A percentile compares a stretch with the other conserved stretches of the same genome.
These are phyloP conservation scores for Bothriochloa decipiens DNA, from an alignment of 176 grass and related monocot genomes.

Conservation along the genomic window DNA sequence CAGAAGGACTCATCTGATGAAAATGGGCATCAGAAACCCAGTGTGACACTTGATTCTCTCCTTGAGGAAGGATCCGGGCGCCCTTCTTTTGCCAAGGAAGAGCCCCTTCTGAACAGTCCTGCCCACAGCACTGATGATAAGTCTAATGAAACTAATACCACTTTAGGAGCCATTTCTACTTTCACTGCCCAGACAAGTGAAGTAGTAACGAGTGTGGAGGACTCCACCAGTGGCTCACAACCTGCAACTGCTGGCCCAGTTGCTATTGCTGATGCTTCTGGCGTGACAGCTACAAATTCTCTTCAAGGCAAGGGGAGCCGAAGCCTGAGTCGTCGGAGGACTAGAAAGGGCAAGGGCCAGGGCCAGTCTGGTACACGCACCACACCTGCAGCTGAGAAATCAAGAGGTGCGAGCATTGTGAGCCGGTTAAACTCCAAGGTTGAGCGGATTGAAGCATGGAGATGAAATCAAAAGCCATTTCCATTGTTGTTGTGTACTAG, in stretches of 20 bases:
- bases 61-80: conserved; percentile 39
- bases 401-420: conserved; percentile 64
- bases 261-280: conserved; percentile 40
- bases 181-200: conserved; percentile 26
- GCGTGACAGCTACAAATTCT: conserved; percentile 19
- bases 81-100: conserved; percentile 46
- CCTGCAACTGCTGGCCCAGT: conserved; percentile 17
- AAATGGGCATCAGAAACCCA: conserved; percentile 63
- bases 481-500: conserved; percentile 27
- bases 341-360: conserved; percentile 58
- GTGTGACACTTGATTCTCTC: conserved; percentile 43
- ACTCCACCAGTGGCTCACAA: conserved; percentile 39
- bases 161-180: conserved; percentile 6
- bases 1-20: conserved; percentile 55
- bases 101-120: conserved; percentile 47
- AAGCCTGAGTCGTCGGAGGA: conserved; percentile 47
- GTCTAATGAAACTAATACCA: conserved; percentile 17
- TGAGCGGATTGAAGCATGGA: conserved; percentile 80
- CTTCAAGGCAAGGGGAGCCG: conserved; percentile 53
- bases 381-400: conserved; percentile 51
- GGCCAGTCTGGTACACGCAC: conserved; percentile 36
- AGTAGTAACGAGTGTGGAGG: conserved; percentile 23
- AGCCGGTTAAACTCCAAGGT: conserved; percentile 77
- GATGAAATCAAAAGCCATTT: conserved; percentile 49
- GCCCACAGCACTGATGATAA: conserved; percentile 39